Base-by-base conservation (phyloP, 208 protist species). In the Acanthamoeba sp. region DNA sequence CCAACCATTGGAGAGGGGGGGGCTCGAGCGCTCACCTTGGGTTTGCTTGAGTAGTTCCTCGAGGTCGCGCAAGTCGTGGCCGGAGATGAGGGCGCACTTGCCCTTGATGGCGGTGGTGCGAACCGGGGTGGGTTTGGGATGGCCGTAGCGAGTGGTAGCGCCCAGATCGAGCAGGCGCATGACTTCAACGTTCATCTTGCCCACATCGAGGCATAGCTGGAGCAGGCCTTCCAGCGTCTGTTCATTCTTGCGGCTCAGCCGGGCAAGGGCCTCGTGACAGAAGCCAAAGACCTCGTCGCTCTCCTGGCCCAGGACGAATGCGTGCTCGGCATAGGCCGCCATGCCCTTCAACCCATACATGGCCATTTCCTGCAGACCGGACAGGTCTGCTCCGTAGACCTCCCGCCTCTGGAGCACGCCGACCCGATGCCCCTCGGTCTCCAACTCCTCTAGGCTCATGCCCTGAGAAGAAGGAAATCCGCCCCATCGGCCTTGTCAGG, bases 51-150 rank as follows among this genome's bases (percentile, higher is more conserved):
- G 95, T 3, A 98, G 48, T 2, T 87, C 95, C 24, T 96, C 40
- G 10, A 99, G 64, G 57, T 97, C 97, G 42, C 36, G 32, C 5
- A 98, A 57, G 94, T 98, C 97, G 73, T 98, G 97, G n/a, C 97
- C 97, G 24, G 95, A 97, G 24, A 98, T 96, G 5, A 98, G 93
- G 52, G 98, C 98, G 48, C 91, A 85, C 66, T 97, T 97, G 36
- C 97, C 96, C n/a, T 36, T 73, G 24, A 94, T 45, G 32, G 96
- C 95, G 24, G 34, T 85, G 0, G 64, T 93, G 32, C 52, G 66
- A 20, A 97, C 97, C 10, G 48, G 48, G n/a, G 69, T 96, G 22
- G 97, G 96, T 27, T 78, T 93, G 24, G 97, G 97, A 16, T 80
- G 50, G 42, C 97, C 97, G 69, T 95, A 97, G 3, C 24, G 7